Conservation (phyloP, 768 basidiomycete species). For the Pisolithus orientalis region DNA sequence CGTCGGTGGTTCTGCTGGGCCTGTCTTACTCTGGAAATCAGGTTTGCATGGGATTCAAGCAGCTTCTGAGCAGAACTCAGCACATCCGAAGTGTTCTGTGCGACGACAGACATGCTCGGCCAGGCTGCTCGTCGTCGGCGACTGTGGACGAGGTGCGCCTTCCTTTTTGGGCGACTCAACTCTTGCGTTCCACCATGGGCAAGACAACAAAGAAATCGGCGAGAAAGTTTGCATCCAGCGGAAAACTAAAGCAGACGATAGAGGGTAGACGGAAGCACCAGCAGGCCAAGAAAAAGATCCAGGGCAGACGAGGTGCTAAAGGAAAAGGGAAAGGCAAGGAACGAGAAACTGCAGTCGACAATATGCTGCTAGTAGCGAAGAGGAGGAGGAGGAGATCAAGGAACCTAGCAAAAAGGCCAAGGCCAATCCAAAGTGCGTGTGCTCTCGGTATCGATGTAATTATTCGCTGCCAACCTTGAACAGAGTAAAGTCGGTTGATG, state of each 20-base stretch:
- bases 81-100: constrained; percentile 37
- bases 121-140: neutral
- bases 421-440: constrained; percentile 10
- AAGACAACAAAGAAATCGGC: constrained; percentile 71
- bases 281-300: constrained; percentile 63
- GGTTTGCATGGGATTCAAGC: constrained; percentile 52
- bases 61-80: constrained; percentile 59
- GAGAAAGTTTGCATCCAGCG: constrained; percentile 83
- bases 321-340: constrained; percentile 29
- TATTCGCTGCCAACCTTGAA: constrained; percentile 1
- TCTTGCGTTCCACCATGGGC: constrained; percentile 30
- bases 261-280: constrained; percentile 78
- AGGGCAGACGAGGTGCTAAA: constrained; percentile 48
- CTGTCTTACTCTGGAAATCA: constrained; percentile 49
- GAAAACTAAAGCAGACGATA: constrained; percentile 83
- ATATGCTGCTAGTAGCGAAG: constrained; percentile 28
- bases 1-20: constrained; percentile 53
- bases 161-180: constrained; percentile 9
- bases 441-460: neutral
- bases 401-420: neutral
- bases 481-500: constrained; percentile 53
- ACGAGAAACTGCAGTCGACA: constrained; percentile 10
- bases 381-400: constrained; percentile 24
- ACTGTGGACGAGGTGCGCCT: neutral
- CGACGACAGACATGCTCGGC: constrained; percentile 6